These are phyloP conservation scores for Sextonia rubra DNA, from an alignment of 164 flowering plant species.

Conservation along the genomic window DNA sequence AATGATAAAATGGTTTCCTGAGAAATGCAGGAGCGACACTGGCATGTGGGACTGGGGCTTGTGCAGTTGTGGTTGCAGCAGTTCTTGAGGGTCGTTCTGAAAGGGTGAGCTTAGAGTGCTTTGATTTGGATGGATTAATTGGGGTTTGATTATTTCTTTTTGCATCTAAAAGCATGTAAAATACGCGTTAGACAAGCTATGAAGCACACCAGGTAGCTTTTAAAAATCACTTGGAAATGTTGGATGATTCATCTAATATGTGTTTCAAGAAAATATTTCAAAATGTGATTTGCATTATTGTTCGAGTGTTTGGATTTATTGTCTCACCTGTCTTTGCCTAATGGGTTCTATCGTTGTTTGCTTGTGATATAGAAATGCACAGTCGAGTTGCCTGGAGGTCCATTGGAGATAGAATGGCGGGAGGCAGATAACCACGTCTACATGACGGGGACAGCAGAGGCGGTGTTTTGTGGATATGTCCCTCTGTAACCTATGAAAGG, in stretches of 20 bases:
- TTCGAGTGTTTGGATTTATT: neutral
- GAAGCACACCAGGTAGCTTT: neutral
- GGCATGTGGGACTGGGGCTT: slow-evolving; percentile 99
- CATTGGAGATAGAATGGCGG: slow-evolving; percentile 87
- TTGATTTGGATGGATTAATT: neutral
- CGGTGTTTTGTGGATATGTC: slow-evolving; percentile 77
- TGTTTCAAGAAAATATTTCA: neutral
- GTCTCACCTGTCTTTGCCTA: neutral
- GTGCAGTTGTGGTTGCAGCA: slow-evolving; percentile 94
- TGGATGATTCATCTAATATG: neutral
- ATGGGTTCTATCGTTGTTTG: neutral
- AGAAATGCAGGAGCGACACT: slow-evolving; percentile 74
- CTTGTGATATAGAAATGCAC: slow-evolving; percentile 58
- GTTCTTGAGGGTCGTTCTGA: slow-evolving; percentile 88
- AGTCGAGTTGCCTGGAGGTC: slow-evolving; percentile 97
- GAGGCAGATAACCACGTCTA: slow-evolving; percentile 87
- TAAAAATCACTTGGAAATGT: neutral
- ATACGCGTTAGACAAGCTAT: no score
- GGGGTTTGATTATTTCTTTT: neutral
- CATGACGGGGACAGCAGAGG: slow-evolving; percentile 97
- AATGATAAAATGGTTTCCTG: neutral
- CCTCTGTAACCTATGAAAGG: slow-evolving; percentile 29
- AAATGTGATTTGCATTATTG: neutral
- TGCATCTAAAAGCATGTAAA: neutral
- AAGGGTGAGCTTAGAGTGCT: slow-evolving; percentile 51